Evolutionary conservation across 2,329 filamentous ascomycete genomes (phyloP), one percentile per base, ranked within the genome.

Genomic region (Neopestalotiopsis sp.): DNA sequence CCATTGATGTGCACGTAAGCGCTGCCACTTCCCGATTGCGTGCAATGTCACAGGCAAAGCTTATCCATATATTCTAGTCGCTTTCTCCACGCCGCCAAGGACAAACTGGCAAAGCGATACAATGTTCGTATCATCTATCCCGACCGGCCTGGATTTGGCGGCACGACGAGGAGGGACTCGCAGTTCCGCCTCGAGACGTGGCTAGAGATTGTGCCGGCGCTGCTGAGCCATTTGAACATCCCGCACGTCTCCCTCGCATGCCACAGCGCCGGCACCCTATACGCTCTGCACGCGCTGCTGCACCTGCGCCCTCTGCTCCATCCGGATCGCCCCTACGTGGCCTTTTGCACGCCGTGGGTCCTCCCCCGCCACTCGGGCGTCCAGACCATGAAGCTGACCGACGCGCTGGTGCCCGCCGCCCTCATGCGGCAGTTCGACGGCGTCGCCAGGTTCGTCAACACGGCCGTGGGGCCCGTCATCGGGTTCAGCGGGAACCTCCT

Each of bases 101-200:
- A 82, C 66, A 67, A 70, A 2, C 68, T 80, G 3, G 80, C 79
- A 17, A 76, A 74, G 63, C 64, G 71, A 49, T 71, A 80, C 69
- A 70, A 74, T 24, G 70, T 81, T 24, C 78, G 80, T 40, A 74
- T 82, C 60, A 74, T 82, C 67, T 69, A 71, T 67, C 68, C 72
- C 0, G 79, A 82, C 69, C 71, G 80, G 5, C 80, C 81, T 0
- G 80, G 80, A 9, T 75, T 82, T 57, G 81, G 80, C 12, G 75
- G 76, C 7, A 81, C 79, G 5, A 76, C 76, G 17, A 69, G 74
- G 7, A 77, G 75, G 1, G 66, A 69, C 4, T 66, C 72, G 0
- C 56, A 70, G 6, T 63, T 75, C 17, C 70, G 74, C 12, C 68
- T 81, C 56, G 65, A 34, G 1, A 61, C 75, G 7, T 80, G 77